Conservation (phyloP, 768 basidiomycete genomes). For the Pholiota conissans region DNA sequence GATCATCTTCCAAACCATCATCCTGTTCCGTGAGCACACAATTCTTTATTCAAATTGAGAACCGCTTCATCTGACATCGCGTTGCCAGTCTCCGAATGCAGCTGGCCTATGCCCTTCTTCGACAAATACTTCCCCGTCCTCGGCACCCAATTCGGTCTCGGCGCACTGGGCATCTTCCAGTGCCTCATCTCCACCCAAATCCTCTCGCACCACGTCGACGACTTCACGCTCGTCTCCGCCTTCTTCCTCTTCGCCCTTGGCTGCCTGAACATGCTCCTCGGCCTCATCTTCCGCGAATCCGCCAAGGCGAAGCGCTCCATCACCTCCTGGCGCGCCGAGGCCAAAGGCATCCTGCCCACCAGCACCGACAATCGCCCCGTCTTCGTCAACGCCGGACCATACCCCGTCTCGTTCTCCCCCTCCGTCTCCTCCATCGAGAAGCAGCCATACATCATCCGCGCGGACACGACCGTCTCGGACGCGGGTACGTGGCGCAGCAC, state of each 20-base stretch:
- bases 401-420: conserved; percentile 27
- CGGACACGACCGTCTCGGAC: conserved; percentile 27
- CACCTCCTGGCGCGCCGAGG: conserved; percentile 61
- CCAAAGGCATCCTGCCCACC: conserved; percentile 57
- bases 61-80: neutral
- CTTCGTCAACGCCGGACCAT: conserved; percentile 32
- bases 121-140: conserved; percentile 89
- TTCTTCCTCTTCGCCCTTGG: conserved; percentile 85
- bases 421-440: conserved; percentile 6
- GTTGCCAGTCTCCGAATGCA: conserved; percentile 72
- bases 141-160: conserved; percentile 83
- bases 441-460: conserved; percentile 17
- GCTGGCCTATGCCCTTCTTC: conserved; percentile 80
- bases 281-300: conserved; percentile 73
- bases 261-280: conserved; percentile 79
- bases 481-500: conserved; percentile 30
- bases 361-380: conserved; percentile 31
- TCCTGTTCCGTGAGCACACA: conserved; percentile 58
- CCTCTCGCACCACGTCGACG: conserved; percentile 76
- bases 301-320: conserved; percentile 69
- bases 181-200: conserved; percentile 71
- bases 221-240: conserved; percentile 83
- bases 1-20: conserved; percentile 77
- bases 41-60: neutral
- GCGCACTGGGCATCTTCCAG: conserved; percentile 86